A percentile compares a stretch with the other conserved stretches of the same genome.
Conservation (phyloP, 306 rosid genomes). For the Notholithocarpus densiflorus region DNA sequence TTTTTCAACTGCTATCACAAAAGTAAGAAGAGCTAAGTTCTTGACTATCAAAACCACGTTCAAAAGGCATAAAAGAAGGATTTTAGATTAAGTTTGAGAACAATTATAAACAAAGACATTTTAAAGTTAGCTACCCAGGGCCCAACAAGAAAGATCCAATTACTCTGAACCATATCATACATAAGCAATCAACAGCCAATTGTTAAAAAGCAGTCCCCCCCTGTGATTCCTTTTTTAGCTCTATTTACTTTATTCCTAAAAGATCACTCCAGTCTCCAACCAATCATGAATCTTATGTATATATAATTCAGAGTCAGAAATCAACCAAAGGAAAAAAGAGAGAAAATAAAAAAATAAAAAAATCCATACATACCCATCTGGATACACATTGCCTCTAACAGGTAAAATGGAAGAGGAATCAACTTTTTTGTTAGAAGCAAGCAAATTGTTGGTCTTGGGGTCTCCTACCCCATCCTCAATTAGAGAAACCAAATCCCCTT, state of each 20-base stretch:
- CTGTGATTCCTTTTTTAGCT: background rate
- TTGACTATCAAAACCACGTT: too few relatives aligned
- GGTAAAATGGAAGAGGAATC: constrained; percentile 61
- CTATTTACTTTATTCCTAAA: background rate
- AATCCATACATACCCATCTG: constrained; percentile 61
- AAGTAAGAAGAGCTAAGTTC: too few relatives aligned
- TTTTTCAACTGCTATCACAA: too few relatives aligned
- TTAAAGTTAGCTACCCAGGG: too few relatives aligned
- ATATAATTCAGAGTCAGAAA: background rate
- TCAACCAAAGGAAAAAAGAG: background rate
- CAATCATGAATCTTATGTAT: background rate
- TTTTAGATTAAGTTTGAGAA: too few relatives aligned
- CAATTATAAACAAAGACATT: too few relatives aligned
- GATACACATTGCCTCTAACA: constrained; percentile 63
- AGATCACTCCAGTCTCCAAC: background rate
- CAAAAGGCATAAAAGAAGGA: too few relatives aligned
- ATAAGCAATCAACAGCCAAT: too few relatives aligned
- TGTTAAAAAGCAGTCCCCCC: background rate
- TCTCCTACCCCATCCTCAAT: constrained; percentile 9
- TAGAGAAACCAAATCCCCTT: constrained; percentile 21
- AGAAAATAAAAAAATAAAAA: background rate
- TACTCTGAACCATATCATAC: too few relatives aligned
- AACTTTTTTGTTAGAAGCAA: constrained; percentile 30
- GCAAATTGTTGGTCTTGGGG: constrained; percentile 14
- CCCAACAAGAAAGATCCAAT: too few relatives aligned